Evolutionary conservation across 768 basidiomycete species (phyloP).

Genomic region (Mrakia blollopis): DNA sequence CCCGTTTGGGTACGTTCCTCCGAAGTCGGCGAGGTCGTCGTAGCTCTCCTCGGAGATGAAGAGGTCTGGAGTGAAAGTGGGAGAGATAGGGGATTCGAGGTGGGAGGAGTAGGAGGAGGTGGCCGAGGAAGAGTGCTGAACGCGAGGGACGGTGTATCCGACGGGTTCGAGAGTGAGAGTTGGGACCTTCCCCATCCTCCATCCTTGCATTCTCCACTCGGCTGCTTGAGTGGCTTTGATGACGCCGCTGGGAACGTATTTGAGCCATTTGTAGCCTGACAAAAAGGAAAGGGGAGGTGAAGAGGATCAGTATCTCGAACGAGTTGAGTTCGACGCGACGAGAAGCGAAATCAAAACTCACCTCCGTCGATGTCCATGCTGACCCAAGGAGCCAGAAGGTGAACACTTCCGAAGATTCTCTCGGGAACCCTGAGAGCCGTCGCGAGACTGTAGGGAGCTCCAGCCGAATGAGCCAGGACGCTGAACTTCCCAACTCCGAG

Average conservation of each 20-base stretch:
- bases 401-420: slow-evolving; percentile 75
- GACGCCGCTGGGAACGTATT: slow-evolving; percentile 88
- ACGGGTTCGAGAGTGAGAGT: background rate
- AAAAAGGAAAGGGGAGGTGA: background rate
- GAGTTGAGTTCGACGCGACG: background rate
- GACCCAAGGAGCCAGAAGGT: slow-evolving; percentile 93
- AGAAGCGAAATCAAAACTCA: slow-evolving; percentile 47
- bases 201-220: slow-evolving; percentile 93
- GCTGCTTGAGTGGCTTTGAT: slow-evolving; percentile 93
- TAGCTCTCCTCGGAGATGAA: slow-evolving; percentile 7
- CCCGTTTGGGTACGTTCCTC: slow-evolving; percentile 1
- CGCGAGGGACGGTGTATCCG: background rate
- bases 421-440: slow-evolving; percentile 69
- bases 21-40: slow-evolving; percentile 22
- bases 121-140: background rate
- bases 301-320: slow-evolving; percentile 34
- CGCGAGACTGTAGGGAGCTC: slow-evolving; percentile 88
- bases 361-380: slow-evolving; percentile 75
- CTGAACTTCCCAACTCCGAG: slow-evolving; percentile 73
- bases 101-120: background rate
- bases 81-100: background rate
- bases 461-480: slow-evolving; percentile 92
- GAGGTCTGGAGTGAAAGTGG: background rate
- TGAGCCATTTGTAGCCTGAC: slow-evolving; percentile 90
- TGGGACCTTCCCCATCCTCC: slow-evolving; percentile 95